Conservation (phyloP, 2,329 filamentous ascomycete genomes). For the Aspergillus texensis region DNA sequence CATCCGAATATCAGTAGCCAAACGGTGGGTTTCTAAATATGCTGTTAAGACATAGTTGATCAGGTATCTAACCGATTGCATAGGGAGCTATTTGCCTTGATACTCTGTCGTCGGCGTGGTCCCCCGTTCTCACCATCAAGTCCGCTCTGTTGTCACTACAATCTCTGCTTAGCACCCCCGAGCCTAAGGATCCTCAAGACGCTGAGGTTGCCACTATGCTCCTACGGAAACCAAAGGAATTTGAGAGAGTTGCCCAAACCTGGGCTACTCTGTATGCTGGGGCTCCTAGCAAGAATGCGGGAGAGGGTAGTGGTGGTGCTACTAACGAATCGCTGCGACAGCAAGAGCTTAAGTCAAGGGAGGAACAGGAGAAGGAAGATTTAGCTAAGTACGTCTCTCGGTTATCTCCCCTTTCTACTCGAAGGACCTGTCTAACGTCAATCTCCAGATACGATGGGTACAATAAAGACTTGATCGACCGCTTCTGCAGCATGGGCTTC, state of each 20-base stretch:
- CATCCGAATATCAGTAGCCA: slow-evolving; percentile 96
- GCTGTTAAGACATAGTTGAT: not conserved
- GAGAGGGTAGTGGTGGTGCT: slow-evolving; percentile 56
- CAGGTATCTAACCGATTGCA: not conserved
- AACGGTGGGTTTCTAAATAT: slow-evolving; percentile 64
- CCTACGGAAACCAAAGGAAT: slow-evolving; percentile 74
- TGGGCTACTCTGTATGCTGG: slow-evolving; percentile 86
- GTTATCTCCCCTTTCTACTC: not conserved
- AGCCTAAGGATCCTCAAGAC: slow-evolving; percentile 96
- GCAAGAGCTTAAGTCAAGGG: slow-evolving; percentile 57
- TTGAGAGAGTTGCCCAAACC: slow-evolving; percentile 79
- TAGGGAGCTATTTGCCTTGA: slow-evolving; percentile 97
- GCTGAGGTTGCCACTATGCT: slow-evolving; percentile 93
- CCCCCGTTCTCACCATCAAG: slow-evolving; percentile 94
- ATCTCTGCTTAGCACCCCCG: slow-evolving; percentile 87
- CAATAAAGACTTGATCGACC: slow-evolving; percentile 78
- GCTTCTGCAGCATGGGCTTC: slow-evolving; percentile 90
- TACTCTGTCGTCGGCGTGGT: slow-evolving; percentile 87
- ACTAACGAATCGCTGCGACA: slow-evolving; percentile 57
- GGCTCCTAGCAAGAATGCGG: slow-evolving; percentile 64
- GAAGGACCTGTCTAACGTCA: not conserved
- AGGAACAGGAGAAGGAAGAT: slow-evolving; percentile 59
- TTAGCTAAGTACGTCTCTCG: slow-evolving; percentile 52
- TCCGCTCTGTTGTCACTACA: slow-evolving; percentile 91
- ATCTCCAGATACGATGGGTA: slow-evolving; percentile 77